phyloP scores from a whole-genome alignment of 768 basidiomycete genomes.

The Mycena capillaripes region DNA sequence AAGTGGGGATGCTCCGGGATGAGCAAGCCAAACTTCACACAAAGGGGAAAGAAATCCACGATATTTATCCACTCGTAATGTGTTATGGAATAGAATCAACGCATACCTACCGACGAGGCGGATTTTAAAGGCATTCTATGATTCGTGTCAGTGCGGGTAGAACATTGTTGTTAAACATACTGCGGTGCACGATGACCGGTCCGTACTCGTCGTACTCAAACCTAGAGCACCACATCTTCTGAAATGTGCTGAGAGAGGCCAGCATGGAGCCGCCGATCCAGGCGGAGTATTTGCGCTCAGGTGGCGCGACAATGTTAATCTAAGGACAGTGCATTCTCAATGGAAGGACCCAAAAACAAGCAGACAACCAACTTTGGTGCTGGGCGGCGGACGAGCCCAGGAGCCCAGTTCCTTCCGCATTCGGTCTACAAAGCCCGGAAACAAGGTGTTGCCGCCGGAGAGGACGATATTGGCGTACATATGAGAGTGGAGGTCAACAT shows the following conservation, averaged over 20 bases:
- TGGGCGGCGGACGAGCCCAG: constrained; percentile 71
- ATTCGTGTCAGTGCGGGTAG: no score
- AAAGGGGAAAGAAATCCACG: no score
- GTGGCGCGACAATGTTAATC: constrained; percentile 67
- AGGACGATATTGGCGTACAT: constrained; percentile 34
- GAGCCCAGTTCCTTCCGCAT: constrained; percentile 80
- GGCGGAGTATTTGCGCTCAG: constrained; percentile 76
- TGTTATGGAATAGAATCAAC: no score
- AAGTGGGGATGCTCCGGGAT: no score
- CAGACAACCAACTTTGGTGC: constrained; percentile 62
- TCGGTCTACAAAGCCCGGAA: constrained; percentile 56
- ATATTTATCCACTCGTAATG: no score
- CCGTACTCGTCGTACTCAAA: constrained; percentile 38
- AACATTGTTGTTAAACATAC: constrained; percentile 26
- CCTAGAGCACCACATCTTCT: constrained; percentile 36
- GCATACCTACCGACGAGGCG: no score
- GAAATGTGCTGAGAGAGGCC: constrained; percentile 34
- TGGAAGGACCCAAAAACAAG: no score
- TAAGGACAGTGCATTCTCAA: neutral
- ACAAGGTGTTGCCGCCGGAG: constrained; percentile 37
- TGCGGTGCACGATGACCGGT: constrained; percentile 35
- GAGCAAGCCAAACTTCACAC: no score
- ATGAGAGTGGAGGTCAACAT: constrained; percentile 67
- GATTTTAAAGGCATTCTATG: constrained; percentile 29
- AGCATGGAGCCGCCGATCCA: constrained; percentile 39